These are phyloP conservation scores for Aspergillus bridgeri DNA, from an alignment of 495 filamentous ascomycete genomes.

Conservation along the genomic window DNA sequence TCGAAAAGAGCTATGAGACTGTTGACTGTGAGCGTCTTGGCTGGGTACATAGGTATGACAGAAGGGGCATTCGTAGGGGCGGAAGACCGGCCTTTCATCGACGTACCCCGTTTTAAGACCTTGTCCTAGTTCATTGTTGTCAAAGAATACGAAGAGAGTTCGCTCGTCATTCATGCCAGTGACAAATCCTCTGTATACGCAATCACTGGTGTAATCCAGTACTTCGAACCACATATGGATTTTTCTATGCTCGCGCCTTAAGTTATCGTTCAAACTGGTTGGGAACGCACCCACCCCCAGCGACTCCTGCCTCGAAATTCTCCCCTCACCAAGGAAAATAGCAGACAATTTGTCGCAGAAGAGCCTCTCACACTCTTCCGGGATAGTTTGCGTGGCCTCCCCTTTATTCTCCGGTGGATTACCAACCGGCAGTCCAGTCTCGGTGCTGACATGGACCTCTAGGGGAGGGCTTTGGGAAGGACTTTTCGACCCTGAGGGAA, in stretches of 20 bases:
- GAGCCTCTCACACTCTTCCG: constrained; percentile 99
- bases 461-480: constrained; percentile 80
- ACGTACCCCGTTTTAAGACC: constrained; percentile 87
- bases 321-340: constrained; percentile 95
- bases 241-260: constrained; percentile 24
- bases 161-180: constrained; percentile 58
- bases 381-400: constrained; percentile 92
- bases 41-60: neutral
- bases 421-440: constrained; percentile 46
- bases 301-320: constrained; percentile 58
- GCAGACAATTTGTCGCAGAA: constrained; percentile 90
- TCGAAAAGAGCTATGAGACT: constrained; percentile 91
- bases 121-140: constrained; percentile 59
- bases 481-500: constrained; percentile 74
- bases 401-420: constrained; percentile 54
- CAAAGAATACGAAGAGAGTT: constrained; percentile 86
- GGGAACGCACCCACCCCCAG: constrained; percentile 71
- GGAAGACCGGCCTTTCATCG: neutral
- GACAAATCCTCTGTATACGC: constrained; percentile 81
- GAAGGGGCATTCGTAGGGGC: neutral
- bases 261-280: constrained; percentile 27
- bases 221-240: constrained; percentile 68
- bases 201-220: constrained; percentile 83
- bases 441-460: constrained; percentile 59
- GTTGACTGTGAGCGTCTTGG: constrained; percentile 8